Base-by-base conservation (phyloP, 75 land plant genomes). In the Cryptomeria japonica region DNA sequence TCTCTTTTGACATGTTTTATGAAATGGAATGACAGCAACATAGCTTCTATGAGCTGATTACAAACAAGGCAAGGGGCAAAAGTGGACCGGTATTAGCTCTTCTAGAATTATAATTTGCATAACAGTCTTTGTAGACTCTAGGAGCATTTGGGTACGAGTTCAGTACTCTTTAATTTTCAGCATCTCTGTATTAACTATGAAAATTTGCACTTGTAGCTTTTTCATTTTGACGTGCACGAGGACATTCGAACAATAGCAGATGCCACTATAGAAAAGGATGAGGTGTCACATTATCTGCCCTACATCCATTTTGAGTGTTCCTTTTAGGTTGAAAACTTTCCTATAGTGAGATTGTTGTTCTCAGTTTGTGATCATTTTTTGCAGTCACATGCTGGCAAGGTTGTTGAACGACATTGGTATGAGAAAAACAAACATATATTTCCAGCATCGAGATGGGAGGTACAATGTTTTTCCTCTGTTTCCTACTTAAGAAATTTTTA, bases 401-500 rank as follows among this genome's bases (percentile, higher is more conserved):
- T 98, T 61, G 99, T 98, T 5, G 99, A 98, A 89, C 92, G 99
- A 70, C 99, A 98, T 86, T 98, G 99, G 99, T 98, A 98, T 89
- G 99, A 98, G 88, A 98, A 98, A 90, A 98, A 98, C 93, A 98
- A 98, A 90, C 99, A 98, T 58, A 98, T 98, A 22, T 98, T 98
- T 86, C 99, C 99, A 46, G 99, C 99, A 42, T 98, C 99, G 28
- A 91, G 99, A 95, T 98, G 99, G 99, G 99, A 98, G 99, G 99
- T n/a, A 11, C 13, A 31, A 31, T 0, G 31, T 31, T 72, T 47
- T 47, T 47, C 0, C 10, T 47, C 49, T 47, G 49, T 47, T 47
- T 10, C 8, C 49, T 47, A 47, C 49, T 47, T 47, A 0, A 47
- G 49, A 47, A 47, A 47, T 47, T 47, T 47, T 47, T 0, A 47